phyloP scores from a whole-genome alignment of 2,329 filamentous ascomycete genomes.

The Dactylellina drechsleri region DNA sequence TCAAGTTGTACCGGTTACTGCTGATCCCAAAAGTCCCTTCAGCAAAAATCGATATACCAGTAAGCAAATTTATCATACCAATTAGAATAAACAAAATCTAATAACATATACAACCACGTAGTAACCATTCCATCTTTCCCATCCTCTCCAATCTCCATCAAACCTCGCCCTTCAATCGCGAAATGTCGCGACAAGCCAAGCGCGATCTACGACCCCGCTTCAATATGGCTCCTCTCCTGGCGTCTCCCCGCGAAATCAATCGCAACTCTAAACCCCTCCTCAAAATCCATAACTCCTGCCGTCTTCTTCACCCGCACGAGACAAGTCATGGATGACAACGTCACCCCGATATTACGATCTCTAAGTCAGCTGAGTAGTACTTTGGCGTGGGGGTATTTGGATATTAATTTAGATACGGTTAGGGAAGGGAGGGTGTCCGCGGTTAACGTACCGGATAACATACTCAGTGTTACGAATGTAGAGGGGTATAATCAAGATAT shows the following conservation, averaged over 20 bases:
- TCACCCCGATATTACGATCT: conserved; percentile 30
- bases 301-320: conserved; percentile 28
- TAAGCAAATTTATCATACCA: background rate
- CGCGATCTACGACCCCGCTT: conserved; percentile 30
- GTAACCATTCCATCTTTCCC: background rate
- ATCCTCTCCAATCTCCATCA: conserved; percentile 4
- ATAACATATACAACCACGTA: background rate
- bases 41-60: conserved; percentile 18
- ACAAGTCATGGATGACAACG: conserved; percentile 19
- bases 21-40: conserved; percentile 8
- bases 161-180: background rate
- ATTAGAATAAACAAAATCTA: background rate
- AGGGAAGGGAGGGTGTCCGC: conserved; percentile 16
- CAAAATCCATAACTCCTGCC: conserved; percentile 1
- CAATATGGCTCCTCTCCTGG: conserved; percentile 42
- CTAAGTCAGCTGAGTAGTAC: conserved; percentile 16
- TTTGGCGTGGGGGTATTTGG: conserved; percentile 35
- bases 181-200: conserved; percentile 23
- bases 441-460: conserved; percentile 29
- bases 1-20: conserved; percentile 13
- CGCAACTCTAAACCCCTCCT: conserved; percentile 14
- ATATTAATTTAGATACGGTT: background rate
- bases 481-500: conserved; percentile 17
- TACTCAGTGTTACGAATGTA: background rate
- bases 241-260: conserved; percentile 20